phyloP scores from a whole-genome alignment of 2,329 filamentous ascomycete species.

The Penicillium aurantiogriseum region DNA sequence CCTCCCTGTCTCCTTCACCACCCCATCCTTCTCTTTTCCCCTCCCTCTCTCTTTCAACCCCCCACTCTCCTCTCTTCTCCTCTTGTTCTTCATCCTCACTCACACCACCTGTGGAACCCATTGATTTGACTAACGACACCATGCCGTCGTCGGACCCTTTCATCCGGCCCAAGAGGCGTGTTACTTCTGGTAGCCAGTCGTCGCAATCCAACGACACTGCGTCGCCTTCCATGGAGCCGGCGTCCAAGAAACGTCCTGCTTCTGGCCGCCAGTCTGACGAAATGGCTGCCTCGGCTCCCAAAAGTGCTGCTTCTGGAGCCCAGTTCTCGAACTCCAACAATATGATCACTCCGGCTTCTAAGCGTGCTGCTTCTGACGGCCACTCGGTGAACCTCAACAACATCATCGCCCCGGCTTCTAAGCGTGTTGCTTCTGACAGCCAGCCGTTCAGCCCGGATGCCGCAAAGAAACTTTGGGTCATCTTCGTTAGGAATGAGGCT shows the following conservation, averaged over 20 bases:
- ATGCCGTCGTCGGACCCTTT: neutral
- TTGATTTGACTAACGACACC: neutral
- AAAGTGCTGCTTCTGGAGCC: neutral
- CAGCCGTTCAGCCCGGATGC: neutral
- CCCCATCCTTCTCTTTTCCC: neutral
- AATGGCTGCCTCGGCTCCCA: neutral
- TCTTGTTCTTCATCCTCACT: neutral
- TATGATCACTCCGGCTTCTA: accelerated
- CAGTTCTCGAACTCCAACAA: neutral
- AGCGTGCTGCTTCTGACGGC: neutral
- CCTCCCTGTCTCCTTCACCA: neutral
- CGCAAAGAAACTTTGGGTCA: neutral
- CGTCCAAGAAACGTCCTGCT: neutral
- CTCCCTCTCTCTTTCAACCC: neutral
- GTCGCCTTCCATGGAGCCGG: neutral
- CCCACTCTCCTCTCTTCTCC: neutral
- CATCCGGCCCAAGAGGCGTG: neutral
- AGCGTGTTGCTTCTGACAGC: neutral
- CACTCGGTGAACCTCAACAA: neutral
- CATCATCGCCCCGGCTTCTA: too few species aligned
- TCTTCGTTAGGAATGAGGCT: neutral
- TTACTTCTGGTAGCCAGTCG: neutral
- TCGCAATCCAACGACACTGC: neutral
- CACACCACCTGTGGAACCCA: neutral
- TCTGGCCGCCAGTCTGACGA: neutral